phyloP scores from a whole-genome alignment of 225 moss, liverwort and hornwort species.

The Pleurozium schreberi region DNA sequence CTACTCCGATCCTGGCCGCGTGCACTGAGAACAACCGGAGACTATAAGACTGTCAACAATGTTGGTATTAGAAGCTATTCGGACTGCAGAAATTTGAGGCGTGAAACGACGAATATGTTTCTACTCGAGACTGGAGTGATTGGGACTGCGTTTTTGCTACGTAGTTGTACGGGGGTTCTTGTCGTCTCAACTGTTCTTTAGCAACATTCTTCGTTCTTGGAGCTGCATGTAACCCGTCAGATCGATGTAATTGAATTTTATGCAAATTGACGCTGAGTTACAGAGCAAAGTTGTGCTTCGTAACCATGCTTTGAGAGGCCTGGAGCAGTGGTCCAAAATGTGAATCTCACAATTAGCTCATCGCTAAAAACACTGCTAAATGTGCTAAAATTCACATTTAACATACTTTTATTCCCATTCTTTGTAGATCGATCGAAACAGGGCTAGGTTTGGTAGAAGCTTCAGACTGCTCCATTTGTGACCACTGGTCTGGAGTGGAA shows the following conservation, averaged over 20 bases:
- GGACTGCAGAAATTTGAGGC: neutral
- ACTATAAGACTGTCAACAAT: neutral
- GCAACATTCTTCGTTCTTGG: neutral
- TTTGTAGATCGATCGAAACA: neutral
- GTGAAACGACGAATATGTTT: neutral
- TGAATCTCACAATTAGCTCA: neutral
- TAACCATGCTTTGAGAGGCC: neutral
- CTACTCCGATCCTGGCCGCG: neutral
- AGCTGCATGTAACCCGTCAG: neutral
- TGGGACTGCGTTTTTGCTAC: neutral
- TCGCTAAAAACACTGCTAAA: neutral
- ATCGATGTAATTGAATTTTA: neutral
- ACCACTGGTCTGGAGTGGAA: neutral
- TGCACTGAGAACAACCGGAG: neutral
- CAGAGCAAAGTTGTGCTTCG: no score
- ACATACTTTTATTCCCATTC: neutral
- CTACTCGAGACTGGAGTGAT: neutral
- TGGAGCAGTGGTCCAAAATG: neutral
- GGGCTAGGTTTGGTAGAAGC: neutral
- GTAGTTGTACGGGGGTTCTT: neutral
- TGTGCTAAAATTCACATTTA: neutral
- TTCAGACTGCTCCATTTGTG: neutral
- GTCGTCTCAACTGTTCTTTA: neutral
- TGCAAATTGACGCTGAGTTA: neutral
- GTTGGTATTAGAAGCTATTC: neutral